These are phyloP conservation scores for Nevesoporus exiguus DNA, from an alignment of 768 basidiomycete genomes.

Conservation along the genomic window DNA sequence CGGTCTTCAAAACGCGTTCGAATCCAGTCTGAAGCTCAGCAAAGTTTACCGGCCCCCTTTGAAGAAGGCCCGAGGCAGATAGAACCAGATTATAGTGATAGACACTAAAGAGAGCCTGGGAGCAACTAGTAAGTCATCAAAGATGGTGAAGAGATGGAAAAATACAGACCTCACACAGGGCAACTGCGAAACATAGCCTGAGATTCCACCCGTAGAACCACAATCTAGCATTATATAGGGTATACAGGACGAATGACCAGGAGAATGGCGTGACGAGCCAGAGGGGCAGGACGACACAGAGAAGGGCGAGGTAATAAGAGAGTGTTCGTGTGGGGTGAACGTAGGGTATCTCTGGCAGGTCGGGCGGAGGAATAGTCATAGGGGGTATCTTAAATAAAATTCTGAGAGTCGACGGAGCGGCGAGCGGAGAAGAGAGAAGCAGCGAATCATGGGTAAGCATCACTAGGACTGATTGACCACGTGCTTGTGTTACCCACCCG, in stretches of 20 bases:
- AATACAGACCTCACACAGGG: conserved; percentile 55
- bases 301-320: conserved; percentile 59
- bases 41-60: conserved; percentile 43
- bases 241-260: conserved; percentile 57
- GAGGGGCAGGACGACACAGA: conserved; percentile 56
- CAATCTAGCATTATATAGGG: conserved; percentile 42
- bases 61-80: conserved; percentile 46
- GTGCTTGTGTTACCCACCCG: not conserved
- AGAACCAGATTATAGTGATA: conserved; percentile 54
- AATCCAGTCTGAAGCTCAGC: conserved; percentile 58
- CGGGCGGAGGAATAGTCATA: conserved; percentile 1
- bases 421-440: not conserved
- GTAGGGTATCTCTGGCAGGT: conserved; percentile 36
- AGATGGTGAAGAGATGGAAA: not conserved
- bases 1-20: conserved; percentile 60
- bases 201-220: conserved; percentile 41
- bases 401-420: not conserved
- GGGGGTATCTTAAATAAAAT: conserved; percentile 7
- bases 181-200: conserved; percentile 42
- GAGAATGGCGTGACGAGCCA: conserved; percentile 61
- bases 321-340: conserved; percentile 37
- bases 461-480: not conserved
- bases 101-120: conserved; percentile 65
- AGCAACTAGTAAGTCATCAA: not conserved
- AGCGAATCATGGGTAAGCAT: not conserved